phyloP scores from a whole-genome alignment of 2,329 filamentous ascomycete genomes.

The Ascochyta clinopodiicola region DNA sequence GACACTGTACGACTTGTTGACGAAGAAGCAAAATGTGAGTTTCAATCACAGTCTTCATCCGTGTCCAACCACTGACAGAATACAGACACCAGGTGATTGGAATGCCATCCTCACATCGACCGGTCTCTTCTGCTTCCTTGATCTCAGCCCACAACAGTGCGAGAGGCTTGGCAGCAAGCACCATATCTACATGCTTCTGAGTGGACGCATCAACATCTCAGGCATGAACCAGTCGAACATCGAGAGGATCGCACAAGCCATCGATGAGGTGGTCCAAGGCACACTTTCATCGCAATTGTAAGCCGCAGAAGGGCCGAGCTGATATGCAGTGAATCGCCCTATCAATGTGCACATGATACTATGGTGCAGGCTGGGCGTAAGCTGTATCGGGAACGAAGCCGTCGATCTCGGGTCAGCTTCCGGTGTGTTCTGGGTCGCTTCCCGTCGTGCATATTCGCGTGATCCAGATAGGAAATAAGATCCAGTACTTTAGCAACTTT shows the following conservation, averaged over 20 bases:
- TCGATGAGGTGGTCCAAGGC: conserved; percentile 22
- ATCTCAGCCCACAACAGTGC: conserved; percentile 23
- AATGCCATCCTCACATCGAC: conserved; percentile 21
- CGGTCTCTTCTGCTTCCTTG: conserved; percentile 34
- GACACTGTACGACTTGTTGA: conserved; percentile 15
- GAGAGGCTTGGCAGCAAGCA: conserved; percentile 20
- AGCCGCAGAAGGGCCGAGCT: background rate
- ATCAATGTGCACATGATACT: background rate
- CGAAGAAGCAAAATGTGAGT: conserved; percentile 19
- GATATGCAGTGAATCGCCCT: background rate
- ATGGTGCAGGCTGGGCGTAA: conserved; percentile 2
- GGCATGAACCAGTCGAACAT: conserved; percentile 30
- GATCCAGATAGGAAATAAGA: conserved; percentile 2
- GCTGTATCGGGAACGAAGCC: conserved; percentile 1
- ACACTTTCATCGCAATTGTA: background rate
- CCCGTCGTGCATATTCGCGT: background rate
- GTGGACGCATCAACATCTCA: conserved; percentile 35
- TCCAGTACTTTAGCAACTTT: background rate
- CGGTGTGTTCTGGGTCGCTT: background rate
- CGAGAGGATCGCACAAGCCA: conserved; percentile 24
- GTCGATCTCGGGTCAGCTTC: conserved; percentile 4
- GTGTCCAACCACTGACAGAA: conserved; percentile 1
- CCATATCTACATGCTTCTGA: conserved; percentile 33
- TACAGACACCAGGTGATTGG: conserved; percentile 31
- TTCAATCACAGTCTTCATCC: background rate